Base-by-base conservation (phyloP, 805 yeast species). In the Starmerella sp. region DNA sequence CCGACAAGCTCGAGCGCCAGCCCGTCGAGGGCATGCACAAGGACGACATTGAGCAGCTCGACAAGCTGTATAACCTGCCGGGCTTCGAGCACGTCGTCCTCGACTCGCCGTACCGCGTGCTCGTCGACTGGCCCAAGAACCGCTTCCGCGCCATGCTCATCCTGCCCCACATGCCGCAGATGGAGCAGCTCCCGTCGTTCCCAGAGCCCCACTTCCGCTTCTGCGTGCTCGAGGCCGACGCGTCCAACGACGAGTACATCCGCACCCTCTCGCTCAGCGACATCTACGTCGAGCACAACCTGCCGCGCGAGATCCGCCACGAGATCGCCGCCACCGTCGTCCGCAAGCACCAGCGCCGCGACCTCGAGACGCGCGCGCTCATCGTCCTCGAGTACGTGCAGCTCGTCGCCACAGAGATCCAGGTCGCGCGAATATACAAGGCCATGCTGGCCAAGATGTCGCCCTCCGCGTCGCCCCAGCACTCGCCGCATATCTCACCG, bases 101-200 rank as follows among this genome's bases (percentile, higher is more conserved):
- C n/a, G 51, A 47, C 34, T 86, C 83, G 65, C 82, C 82, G 54
- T 81, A 83, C 64, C 71, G 89, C 30, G 80, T 84, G 11, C 70
- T 82, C 54, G 74, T 81, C 17, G 90, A 84, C 64, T 84, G 81
- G 75, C 65, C 73, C 48, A 82, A 82, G 63, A 84, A 84, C 71
- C 78, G 79, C 66, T 83, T 82, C 66, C 71, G 91, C 53, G 71
- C 85, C 1, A 66, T 78, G 62, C 76, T 85, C 60, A 73, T 84
- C 4, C 66, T 84, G 28, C 70, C 80, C 4, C 79, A 71, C 30
- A 54, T 57, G 8, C 86, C 88, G 3, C 69, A 63, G 30, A 71
- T 73, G 53, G 63, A 71, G 32, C 47, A 55, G 7, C 62, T 70
- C 46, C 73, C 69, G 39, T 22, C 53, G 44, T 57, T 65, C 65